Evolutionary conservation across 1,284 basidiomycete genomes (phyloP).

Genomic region (Rugosomyces carneus): DNA sequence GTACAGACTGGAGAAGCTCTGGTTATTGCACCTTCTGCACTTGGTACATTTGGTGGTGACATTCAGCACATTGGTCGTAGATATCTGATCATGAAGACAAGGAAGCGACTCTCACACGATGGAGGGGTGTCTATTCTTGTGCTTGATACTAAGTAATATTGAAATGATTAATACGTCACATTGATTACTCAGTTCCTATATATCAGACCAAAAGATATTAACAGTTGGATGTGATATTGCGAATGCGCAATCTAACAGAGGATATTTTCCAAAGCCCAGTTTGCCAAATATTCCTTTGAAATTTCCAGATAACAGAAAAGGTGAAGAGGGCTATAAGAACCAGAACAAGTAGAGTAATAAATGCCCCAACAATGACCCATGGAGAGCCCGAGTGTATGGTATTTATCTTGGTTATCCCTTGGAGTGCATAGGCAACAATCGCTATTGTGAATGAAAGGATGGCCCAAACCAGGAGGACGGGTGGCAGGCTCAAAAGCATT

Average conservation of each 20-base stretch:
- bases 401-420: slow-evolving; percentile 24
- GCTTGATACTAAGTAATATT: slow-evolving; percentile 8
- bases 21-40: slow-evolving; percentile 54
- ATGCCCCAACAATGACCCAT: slow-evolving; percentile 34
- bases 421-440: slow-evolving; percentile 37
- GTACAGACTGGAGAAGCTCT: slow-evolving; percentile 60
- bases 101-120: slow-evolving; percentile 53
- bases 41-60: slow-evolving; percentile 33
- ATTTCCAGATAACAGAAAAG: slow-evolving; percentile 45
- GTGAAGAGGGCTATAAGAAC: slow-evolving; percentile 37
- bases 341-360: slow-evolving; percentile 30
- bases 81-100: slow-evolving; percentile 52
- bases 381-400: slow-evolving; percentile 25
- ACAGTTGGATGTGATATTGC: background rate
- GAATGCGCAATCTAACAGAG: slow-evolving; percentile 12
- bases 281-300: slow-evolving; percentile 21
- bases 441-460: slow-evolving; percentile 41
- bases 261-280: slow-evolving; percentile 15
- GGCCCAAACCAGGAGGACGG: slow-evolving; percentile 50
- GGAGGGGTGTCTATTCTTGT: slow-evolving; percentile 60
- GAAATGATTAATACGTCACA: background rate
- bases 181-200: background rate
- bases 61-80: slow-evolving; percentile 41
- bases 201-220: background rate
- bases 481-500: slow-evolving; percentile 45